Conservation (phyloP, 805 yeast genomes). For the Candida chauliodis region DNA sequence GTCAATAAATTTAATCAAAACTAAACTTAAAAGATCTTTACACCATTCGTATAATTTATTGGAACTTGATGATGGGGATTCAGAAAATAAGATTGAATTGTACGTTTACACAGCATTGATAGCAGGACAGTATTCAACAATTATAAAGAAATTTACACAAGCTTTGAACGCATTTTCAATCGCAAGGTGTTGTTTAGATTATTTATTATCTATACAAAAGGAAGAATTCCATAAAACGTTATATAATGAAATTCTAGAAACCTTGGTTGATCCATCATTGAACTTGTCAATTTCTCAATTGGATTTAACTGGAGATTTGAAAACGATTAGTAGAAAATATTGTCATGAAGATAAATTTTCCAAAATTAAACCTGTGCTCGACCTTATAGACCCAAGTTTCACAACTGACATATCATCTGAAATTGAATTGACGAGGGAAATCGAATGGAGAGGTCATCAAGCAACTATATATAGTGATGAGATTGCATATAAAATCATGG, state of each 20-base stretch:
- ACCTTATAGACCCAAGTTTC: conserved; percentile 33
- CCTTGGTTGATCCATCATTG: conserved; percentile 64
- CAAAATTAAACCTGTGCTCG: conserved; percentile 38
- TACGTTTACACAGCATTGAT: conserved; percentile 44
- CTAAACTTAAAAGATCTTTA: conserved; percentile 67
- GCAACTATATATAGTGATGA: conserved; percentile 71
- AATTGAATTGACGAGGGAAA: conserved; percentile 26
- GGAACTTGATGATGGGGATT: conserved; percentile 37
- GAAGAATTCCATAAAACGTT: conserved; percentile 33
- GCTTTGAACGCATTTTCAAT: conserved; percentile 54
- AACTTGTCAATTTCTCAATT: conserved; percentile 48
- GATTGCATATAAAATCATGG: conserved; percentile 56
- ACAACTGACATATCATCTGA: conserved; percentile 29
- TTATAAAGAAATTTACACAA: conserved; percentile 51
- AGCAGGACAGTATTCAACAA: conserved; percentile 49
- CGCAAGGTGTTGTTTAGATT: conserved; percentile 61
- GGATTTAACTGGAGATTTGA: conserved; percentile 41
- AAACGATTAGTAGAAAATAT: conserved; percentile 44
- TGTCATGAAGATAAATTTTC: conserved; percentile 29
- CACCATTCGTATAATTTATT: conserved; percentile 42
- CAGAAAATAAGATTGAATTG: conserved; percentile 23
- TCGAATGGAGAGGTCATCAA: conserved; percentile 50
- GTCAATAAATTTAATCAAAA: conserved; percentile 35
- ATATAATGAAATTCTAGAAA: conserved; percentile 53
- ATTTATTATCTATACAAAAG: conserved; percentile 31